phyloP scores from a whole-genome alignment of 2,329 filamentous ascomycete genomes.

The Talaromyces albobiverticillius region DNA sequence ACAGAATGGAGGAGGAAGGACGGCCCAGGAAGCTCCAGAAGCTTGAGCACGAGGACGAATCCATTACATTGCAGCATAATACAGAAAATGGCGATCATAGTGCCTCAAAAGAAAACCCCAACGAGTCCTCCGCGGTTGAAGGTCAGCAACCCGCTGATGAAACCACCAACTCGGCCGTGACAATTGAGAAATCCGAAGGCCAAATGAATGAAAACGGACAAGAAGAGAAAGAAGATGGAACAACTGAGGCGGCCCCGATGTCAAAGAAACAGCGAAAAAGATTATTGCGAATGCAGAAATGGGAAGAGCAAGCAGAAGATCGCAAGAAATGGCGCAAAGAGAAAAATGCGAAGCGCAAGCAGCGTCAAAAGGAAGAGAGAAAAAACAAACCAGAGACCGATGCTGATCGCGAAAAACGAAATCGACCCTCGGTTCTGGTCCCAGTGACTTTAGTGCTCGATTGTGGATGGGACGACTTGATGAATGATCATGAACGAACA shows the following conservation, averaged over 20 bases:
- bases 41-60: conserved; percentile 36
- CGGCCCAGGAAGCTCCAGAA: conserved; percentile 56
- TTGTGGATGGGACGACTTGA: conserved; percentile 86
- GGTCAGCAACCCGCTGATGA: conserved; percentile 13
- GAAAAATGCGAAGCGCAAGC: conserved; percentile 51
- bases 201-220: conserved; percentile 3
- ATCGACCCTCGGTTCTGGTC: conserved; percentile 50
- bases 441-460: conserved; percentile 83
- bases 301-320: conserved; percentile 67
- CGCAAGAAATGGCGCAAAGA: conserved; percentile 59
- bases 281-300: conserved; percentile 66
- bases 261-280: conserved; percentile 90
- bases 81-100: conserved; percentile 26
- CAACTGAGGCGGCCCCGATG: conserved; percentile 37
- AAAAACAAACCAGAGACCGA: conserved; percentile 33
- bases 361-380: conserved; percentile 44
- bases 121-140: conserved; percentile 17
- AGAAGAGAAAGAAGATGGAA: conserved; percentile 9
- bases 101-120: conserved; percentile 17
- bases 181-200: neutral
- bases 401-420: conserved; percentile 24
- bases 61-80: neutral
- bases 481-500: conserved; percentile 80
- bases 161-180: neutral
- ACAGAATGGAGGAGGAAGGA: conserved; percentile 54